phyloP scores from a whole-genome alignment of 2,329 filamentous ascomycete species.

The Aspergillus bombycis region DNA sequence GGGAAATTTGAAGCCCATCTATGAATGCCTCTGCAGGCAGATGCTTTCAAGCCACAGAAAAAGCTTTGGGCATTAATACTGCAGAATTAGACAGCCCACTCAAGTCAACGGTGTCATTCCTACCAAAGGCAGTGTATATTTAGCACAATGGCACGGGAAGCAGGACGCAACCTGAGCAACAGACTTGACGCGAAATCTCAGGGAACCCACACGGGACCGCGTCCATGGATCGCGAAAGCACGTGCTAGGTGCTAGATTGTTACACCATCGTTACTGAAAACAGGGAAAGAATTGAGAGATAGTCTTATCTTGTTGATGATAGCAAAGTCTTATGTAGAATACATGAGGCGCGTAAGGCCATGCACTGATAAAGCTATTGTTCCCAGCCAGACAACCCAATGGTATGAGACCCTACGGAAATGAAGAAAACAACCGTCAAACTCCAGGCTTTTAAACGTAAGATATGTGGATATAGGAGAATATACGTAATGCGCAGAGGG shows the following conservation, averaged over 20 bases:
- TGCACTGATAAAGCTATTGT: constrained; percentile 15
- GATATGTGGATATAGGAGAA: constrained; percentile 15
- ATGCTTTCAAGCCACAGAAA: background rate
- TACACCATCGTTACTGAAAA: background rate
- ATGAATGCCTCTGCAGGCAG: background rate
- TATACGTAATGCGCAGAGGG: constrained; percentile 1
- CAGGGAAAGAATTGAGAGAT: background rate
- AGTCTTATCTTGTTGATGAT: constrained; percentile 11
- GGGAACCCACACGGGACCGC: constrained; percentile 17
- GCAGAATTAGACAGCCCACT: background rate
- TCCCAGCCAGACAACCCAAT: constrained; percentile 22
- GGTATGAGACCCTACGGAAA: constrained; percentile 15
- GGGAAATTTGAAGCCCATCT: constrained; percentile 61
- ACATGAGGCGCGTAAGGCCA: constrained; percentile 17
- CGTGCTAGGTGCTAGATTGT: constrained; percentile 25
- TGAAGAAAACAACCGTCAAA: constrained; percentile 29
- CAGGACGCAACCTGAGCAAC: background rate
- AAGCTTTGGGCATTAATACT: background rate
- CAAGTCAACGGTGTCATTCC: background rate
- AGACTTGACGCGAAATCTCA: constrained; percentile 1
- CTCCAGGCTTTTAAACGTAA: constrained; percentile 33
- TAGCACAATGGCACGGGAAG: background rate
- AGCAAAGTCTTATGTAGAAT: constrained; percentile 19
- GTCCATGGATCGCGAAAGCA: constrained; percentile 39
- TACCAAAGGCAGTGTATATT: background rate